Evolutionary conservation across 306 rosid species (phyloP), one percentile per base, ranked within the genome.

Genomic region (Cucumis cinereus): DNA sequence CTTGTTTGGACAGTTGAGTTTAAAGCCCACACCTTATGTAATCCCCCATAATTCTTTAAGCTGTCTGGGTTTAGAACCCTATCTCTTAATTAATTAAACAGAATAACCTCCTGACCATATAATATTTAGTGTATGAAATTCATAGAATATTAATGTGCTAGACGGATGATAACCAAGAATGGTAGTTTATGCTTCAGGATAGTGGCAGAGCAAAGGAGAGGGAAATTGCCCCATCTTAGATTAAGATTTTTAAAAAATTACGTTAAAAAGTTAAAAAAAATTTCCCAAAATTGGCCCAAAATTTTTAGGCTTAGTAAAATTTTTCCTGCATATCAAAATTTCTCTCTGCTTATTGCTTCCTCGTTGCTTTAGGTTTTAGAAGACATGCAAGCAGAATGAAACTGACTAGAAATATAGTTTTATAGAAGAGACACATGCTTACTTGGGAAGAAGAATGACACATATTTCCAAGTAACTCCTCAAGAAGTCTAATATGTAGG

Each of bases 391-490:
- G 56, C 54, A 68, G 6, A 68, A 22, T 20, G 36, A 43, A 43
- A 43, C 28, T 43, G 52, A 5, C 73, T n/a, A 64, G 22, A 68
- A 41, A 41, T 3, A 41, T 22, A 22, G 8, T 7, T 69, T 8
- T 16, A 23, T 23, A 23, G n/a, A 70, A 64, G 53, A 78, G 57
- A 17, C n/a, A 59, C 80, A 73, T 38, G 75, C 97, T 90, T 89
- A 92, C 99, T 81, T 94, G 99, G 81, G 98, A 95, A 28, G 99
- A 94, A 62, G 98, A 89, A 90, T 94, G 99, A 73, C 95, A 84
- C 99, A 94, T 92, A 79, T 88, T 88, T 79, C 84, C 89, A 78
- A 92, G 90, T 81, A 94, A 83, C 91, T 94, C 99, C 75, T 85
- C 90, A 81, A 94, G 78, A 84, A 94, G 96, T 74, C 84, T 85